Conservation (phyloP, 2,329 filamentous ascomycete genomes). For the Clathrospora elynae region DNA sequence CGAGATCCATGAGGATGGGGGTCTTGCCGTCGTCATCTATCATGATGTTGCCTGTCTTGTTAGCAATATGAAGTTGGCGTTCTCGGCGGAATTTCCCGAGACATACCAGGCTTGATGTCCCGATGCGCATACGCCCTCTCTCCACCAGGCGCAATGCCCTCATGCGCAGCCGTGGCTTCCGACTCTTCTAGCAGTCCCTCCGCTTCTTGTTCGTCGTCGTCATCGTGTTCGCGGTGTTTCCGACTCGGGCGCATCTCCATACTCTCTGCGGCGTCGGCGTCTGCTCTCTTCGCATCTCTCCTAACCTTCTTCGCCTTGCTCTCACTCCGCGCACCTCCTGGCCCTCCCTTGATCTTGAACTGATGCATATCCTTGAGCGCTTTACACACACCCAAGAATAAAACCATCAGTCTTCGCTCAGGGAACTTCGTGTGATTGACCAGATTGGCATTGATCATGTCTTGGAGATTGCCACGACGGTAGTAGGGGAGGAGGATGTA, state of each 20-base stretch:
- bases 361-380: constrained; percentile 90
- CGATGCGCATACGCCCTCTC: constrained; percentile 86
- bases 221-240: constrained; percentile 54
- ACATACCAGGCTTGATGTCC: constrained; percentile 92
- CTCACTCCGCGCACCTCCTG: constrained; percentile 56
- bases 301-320: constrained; percentile 62
- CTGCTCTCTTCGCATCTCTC: constrained; percentile 61
- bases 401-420: constrained; percentile 81
- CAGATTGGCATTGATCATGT: constrained; percentile 97
- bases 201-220: constrained; percentile 75
- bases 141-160: constrained; percentile 70
- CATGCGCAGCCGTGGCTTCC: constrained; percentile 70
- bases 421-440: constrained; percentile 93
- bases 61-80: too few species aligned
- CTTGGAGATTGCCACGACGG: constrained; percentile 90
- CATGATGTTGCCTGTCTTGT: constrained; percentile 94
- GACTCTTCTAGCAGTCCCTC: constrained; percentile 82
- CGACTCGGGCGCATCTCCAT: constrained; percentile 52
- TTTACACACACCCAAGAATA: constrained; percentile 90
- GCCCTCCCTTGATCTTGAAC: constrained; percentile 69
- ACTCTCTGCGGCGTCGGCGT: constrained; percentile 54
- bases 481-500: constrained; percentile 98
- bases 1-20: constrained; percentile 96
- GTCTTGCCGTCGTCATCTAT: constrained; percentile 87
- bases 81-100: too few species aligned